These are phyloP conservation scores for Teunomyces atbi DNA, from an alignment of 805 yeast species.

Conservation along the genomic window DNA sequence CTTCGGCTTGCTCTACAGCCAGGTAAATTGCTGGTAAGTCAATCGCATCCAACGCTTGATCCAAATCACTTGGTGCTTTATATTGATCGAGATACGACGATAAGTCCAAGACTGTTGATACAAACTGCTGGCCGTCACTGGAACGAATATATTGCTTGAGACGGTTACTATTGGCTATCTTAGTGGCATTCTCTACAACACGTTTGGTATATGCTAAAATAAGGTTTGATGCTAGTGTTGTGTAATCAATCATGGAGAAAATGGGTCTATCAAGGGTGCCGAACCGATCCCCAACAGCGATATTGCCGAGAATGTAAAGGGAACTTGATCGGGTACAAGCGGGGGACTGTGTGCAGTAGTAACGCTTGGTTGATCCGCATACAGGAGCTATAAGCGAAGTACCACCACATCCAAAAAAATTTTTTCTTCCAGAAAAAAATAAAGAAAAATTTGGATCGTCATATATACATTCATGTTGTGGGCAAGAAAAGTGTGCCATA, in stretches of 20 bases:
- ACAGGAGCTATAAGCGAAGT: background rate
- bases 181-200: constrained; percentile 4
- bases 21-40: constrained; percentile 58
- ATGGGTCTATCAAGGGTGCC: background rate
- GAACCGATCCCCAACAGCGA: background rate
- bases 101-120: background rate
- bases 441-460: too few relatives aligned
- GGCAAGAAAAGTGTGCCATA: too few relatives aligned
- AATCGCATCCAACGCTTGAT: constrained; percentile 59
- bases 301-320: too few relatives aligned
- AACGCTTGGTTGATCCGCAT: background rate
- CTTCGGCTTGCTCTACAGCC: constrained; percentile 53
- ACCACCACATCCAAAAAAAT: too few relatives aligned
- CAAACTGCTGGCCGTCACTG: constrained; percentile 6
- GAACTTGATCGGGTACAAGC: too few relatives aligned
- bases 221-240: constrained; percentile 10
- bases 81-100: constrained; percentile 8
- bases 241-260: constrained; percentile 6
- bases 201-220: constrained; percentile 10
- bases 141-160: background rate
- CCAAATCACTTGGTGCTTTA: constrained; percentile 21
- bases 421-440: too few relatives aligned
- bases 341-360: background rate
- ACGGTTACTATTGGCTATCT: background rate
- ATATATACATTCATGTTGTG: too few relatives aligned